Conservation (phyloP, 2,329 filamentous ascomycete genomes). For the Fusarium sp. region DNA sequence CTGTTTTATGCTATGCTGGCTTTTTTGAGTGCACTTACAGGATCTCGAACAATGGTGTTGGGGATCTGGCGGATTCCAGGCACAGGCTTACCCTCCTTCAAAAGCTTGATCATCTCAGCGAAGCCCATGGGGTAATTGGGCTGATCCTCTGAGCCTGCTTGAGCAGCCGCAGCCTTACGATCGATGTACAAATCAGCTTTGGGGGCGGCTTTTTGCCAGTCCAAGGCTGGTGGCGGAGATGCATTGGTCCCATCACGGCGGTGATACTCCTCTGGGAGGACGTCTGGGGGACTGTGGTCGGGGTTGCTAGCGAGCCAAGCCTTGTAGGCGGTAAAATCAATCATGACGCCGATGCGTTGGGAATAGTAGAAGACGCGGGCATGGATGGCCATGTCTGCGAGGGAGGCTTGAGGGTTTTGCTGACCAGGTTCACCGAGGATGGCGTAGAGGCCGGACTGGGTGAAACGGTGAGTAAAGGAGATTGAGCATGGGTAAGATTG, state of each 20-base stretch:
- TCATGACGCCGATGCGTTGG: slow-evolving; percentile 60
- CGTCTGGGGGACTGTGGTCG: slow-evolving; percentile 49
- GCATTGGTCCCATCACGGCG: slow-evolving; percentile 16
- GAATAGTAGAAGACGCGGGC: slow-evolving; percentile 77
- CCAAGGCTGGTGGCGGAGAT: slow-evolving; percentile 40
- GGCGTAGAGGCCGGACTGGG: slow-evolving; percentile 69
- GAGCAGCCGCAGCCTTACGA: slow-evolving; percentile 44
- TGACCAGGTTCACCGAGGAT: slow-evolving; percentile 69
- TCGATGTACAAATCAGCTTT: slow-evolving; percentile 61
- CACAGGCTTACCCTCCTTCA: slow-evolving; percentile 84
- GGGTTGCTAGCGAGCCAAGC: slow-evolving; percentile 64
- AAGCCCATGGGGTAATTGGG: slow-evolving; percentile 86
- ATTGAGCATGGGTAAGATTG: neutral
- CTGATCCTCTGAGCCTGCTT: slow-evolving; percentile 51
- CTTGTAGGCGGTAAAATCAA: slow-evolving; percentile 78
- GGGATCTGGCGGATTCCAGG: slow-evolving; percentile 91
- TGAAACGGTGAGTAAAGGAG: neutral
- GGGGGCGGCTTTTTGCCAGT: slow-evolving; percentile 64
- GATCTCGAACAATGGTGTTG: slow-evolving; percentile 78
- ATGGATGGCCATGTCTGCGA: slow-evolving; percentile 70
- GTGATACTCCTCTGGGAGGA: slow-evolving; percentile 52
- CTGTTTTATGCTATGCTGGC: neutral
- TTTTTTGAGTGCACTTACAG: slow-evolving; percentile 60
- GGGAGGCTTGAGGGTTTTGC: slow-evolving; percentile 60
- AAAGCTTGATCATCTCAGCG: slow-evolving; percentile 85